Evolutionary conservation across 1,284 basidiomycete genomes (phyloP).

Genomic region (Phenoliferia sp.): DNA sequence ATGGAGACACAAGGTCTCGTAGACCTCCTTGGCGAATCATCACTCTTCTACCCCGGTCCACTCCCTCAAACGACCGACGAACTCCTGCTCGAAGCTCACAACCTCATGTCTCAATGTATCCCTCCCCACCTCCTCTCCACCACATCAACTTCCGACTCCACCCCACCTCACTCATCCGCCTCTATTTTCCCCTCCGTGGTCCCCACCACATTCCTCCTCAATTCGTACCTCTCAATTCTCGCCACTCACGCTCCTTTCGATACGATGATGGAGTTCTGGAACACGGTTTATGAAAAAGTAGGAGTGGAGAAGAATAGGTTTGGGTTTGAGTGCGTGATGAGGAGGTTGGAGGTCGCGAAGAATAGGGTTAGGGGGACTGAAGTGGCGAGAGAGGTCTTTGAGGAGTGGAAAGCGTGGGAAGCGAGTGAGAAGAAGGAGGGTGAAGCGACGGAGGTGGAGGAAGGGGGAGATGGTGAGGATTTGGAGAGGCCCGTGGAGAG

Average conservation of each 20-base stretch:
- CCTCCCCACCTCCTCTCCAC: constrained; percentile 39
- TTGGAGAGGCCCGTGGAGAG: constrained; percentile 4
- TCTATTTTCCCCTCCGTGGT: constrained; percentile 57
- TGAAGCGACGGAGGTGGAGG: not conserved
- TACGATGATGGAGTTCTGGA: constrained; percentile 46
- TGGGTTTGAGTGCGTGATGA: constrained; percentile 18
- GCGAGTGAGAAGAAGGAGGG: not conserved
- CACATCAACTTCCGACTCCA: constrained; percentile 6
- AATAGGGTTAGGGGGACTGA: constrained; percentile 3
- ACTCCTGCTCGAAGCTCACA: constrained; percentile 63
- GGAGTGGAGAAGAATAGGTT: constrained; percentile 16
- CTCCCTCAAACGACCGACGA: constrained; percentile 67
- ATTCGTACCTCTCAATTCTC: constrained; percentile 75
- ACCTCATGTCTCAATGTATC: constrained; percentile 65
- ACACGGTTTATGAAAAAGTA: not conserved
- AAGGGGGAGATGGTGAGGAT: not conserved
- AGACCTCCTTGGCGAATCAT: constrained; percentile 24
- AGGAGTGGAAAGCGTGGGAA: constrained; percentile 28
- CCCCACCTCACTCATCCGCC: constrained; percentile 1
- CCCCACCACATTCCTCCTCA: constrained; percentile 62
- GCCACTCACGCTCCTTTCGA: constrained; percentile 49
- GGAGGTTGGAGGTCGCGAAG: constrained; percentile 20
- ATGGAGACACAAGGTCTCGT: constrained; percentile 11
- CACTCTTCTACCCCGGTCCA: constrained; percentile 30
- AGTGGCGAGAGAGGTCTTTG: constrained; percentile 21